Percentiles rank a stretch among this genome's conserved stretches.
phyloP scores from a whole-genome alignment of 2,329 filamentous ascomycete species.

The Tolypocladium ophioglossoides region DNA sequence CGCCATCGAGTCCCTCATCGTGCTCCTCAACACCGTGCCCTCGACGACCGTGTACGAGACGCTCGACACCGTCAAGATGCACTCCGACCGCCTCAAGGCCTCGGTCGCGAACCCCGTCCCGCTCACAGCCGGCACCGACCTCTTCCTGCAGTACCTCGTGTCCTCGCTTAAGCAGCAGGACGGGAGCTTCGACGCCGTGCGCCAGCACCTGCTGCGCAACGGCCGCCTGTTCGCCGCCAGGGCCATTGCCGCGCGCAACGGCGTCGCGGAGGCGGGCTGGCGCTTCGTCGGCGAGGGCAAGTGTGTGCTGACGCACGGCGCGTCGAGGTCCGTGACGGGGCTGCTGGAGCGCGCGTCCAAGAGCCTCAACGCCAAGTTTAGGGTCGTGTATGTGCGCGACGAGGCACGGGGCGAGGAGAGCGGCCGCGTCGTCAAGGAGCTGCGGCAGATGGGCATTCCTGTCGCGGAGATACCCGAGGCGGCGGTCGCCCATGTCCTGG shows the following conservation, averaged over 20 bases:
- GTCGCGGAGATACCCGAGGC: conserved; percentile 51
- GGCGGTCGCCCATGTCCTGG: conserved; percentile 72
- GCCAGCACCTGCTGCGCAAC: conserved; percentile 76
- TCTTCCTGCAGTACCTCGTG: conserved; percentile 91
- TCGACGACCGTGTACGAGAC: conserved; percentile 90
- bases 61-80: conserved; percentile 68
- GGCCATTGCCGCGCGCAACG: conserved; percentile 74
- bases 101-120: conserved; percentile 82
- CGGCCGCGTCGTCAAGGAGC: conserved; percentile 55
- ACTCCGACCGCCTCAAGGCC: conserved; percentile 67
- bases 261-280: conserved; percentile 70
- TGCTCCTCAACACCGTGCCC: conserved; percentile 68
- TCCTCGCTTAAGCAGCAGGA: conserved; percentile 53
- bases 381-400: conserved; percentile 69
- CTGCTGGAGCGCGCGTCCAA: conserved; percentile 60
- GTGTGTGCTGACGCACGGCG: conserved; percentile 84
- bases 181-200: conserved; percentile 62
- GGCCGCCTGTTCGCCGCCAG: conserved; percentile 76
- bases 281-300: conserved; percentile 69
- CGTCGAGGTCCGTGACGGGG: conserved; percentile 71
- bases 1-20: conserved; percentile 83
- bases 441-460: conserved; percentile 65
- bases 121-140: conserved; percentile 83
- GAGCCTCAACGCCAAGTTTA: conserved; percentile 56
- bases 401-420: conserved; percentile 48